Conservation (phyloP, 257 asterid genomes). For the Prunella vulgaris region DNA sequence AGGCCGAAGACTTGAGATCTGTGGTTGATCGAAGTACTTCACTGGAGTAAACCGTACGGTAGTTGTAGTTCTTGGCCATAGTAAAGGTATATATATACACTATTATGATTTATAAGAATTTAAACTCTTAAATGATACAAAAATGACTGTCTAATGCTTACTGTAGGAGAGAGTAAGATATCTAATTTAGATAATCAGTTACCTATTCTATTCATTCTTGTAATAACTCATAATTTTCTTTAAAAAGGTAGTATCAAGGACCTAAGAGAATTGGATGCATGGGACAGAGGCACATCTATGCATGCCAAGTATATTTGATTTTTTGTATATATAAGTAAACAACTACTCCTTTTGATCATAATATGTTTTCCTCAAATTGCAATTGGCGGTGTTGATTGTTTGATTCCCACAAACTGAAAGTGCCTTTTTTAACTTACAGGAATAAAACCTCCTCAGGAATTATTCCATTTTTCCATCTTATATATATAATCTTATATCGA, state of each 20-base stretch:
- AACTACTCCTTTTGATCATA: no score
- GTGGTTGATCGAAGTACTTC: constrained; percentile 73
- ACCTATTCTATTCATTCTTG: neutral
- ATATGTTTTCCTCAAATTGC: no score
- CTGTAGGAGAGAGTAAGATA: neutral
- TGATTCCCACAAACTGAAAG: no score
- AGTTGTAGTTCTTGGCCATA: constrained; percentile 77
- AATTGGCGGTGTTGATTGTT: no score
- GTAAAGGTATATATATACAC: constrained; percentile 61
- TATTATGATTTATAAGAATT: neutral
- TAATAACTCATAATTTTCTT: neutral
- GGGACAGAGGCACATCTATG: no score
- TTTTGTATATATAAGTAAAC: no score
- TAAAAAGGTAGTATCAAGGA: neutral
- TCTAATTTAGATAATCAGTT: neutral
- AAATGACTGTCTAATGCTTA: neutral
- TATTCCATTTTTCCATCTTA: neutral
- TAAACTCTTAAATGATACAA: neutral
- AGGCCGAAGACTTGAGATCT: constrained; percentile 72
- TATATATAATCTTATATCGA: neutral
- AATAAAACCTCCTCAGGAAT: no score
- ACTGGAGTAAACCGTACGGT: constrained; percentile 38
- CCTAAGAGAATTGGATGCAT: neutral
- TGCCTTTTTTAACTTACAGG: no score
- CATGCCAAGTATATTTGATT: neutral